Conservation (phyloP, 495 filamentous ascomycete species). For the Penicillium psychrofluorescens region DNA sequence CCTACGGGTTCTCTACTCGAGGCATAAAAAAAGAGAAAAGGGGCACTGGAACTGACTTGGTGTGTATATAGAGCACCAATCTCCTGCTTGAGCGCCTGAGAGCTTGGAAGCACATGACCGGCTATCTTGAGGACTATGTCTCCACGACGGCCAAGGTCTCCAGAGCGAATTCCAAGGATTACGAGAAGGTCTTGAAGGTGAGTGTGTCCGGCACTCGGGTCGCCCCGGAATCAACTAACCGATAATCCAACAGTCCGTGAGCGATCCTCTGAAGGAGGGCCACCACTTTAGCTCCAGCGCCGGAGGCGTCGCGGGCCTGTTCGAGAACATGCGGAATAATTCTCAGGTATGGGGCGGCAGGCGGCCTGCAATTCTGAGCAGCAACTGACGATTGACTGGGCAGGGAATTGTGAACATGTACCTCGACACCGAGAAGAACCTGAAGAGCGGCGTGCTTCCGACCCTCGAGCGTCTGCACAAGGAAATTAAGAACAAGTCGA, state of each 20-base stretch:
- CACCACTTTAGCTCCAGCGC: constrained; percentile 84
- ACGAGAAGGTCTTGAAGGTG: constrained; percentile 89
- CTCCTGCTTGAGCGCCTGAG: constrained; percentile 77
- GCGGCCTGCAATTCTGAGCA: too few relatives aligned
- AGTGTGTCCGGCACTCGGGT: constrained; percentile 3
- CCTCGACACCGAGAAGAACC: constrained; percentile 76
- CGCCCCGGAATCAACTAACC: background rate
- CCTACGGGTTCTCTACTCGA: constrained; percentile 1
- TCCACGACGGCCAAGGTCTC: constrained; percentile 74
- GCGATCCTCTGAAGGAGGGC: constrained; percentile 75
- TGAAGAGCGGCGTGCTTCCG: constrained; percentile 77
- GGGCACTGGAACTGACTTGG: constrained; percentile 2
- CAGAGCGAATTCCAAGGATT: constrained; percentile 82
- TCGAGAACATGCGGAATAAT: constrained; percentile 88
- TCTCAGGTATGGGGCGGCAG: constrained; percentile 56
- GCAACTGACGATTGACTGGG: background rate
- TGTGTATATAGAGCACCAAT: constrained; percentile 52
- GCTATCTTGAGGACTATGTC: constrained; percentile 86
- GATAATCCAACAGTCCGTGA: constrained; percentile 55
- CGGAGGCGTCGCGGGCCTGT: constrained; percentile 78
- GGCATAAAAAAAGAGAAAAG: background rate
- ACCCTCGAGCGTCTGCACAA: constrained; percentile 85
- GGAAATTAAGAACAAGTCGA: constrained; percentile 91
- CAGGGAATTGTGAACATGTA: constrained; percentile 80
- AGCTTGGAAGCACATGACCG: constrained; percentile 93